Conservation (phyloP, 2,329 filamentous ascomycete genomes). For the Chrysoporthe austroafricana region DNA sequence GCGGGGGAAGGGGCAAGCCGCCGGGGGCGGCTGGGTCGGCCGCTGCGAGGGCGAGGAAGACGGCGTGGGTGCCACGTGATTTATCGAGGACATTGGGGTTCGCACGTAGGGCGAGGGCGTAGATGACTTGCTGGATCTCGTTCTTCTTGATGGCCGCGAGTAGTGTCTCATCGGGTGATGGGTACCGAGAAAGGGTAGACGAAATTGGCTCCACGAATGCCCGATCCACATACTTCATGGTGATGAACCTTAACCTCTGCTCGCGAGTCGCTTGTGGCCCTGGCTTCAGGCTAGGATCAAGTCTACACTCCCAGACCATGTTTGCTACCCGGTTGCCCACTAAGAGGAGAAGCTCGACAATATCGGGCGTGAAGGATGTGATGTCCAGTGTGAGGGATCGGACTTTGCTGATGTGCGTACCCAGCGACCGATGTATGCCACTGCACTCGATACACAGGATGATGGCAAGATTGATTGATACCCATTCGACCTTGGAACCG, state of each 20-base stretch:
- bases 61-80: conserved; percentile 82
- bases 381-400: conserved; percentile 94
- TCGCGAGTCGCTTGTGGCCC: conserved; percentile 79
- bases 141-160: conserved; percentile 94
- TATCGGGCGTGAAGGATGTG: conserved; percentile 94
- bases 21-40: conserved; percentile 85
- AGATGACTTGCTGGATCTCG: conserved; percentile 90
- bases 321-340: conserved; percentile 95
- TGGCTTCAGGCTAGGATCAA: conserved; percentile 77
- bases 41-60: conserved; percentile 89
- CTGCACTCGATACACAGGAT: conserved; percentile 98
- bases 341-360: conserved; percentile 88
- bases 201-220: conserved; percentile 81
- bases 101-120: conserved; percentile 82
- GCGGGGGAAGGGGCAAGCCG: conserved; percentile 48
- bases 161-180: conserved; percentile 82
- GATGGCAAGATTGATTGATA: conserved; percentile 96
- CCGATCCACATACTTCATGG: conserved; percentile 87
- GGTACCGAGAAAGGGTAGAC: conserved; percentile 73
- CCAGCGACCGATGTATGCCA: conserved; percentile 92
- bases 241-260: conserved; percentile 93
- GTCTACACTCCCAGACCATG: conserved; percentile 90
- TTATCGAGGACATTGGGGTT: conserved; percentile 87
- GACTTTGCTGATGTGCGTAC: conserved; percentile 97
- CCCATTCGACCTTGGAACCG: conserved; percentile 94